Percentiles rank a stretch among this genome's conserved stretches.
phyloP scores from a whole-genome alignment of 139 green algal genomes.

The Raphidocelis subcapitata region DNA sequence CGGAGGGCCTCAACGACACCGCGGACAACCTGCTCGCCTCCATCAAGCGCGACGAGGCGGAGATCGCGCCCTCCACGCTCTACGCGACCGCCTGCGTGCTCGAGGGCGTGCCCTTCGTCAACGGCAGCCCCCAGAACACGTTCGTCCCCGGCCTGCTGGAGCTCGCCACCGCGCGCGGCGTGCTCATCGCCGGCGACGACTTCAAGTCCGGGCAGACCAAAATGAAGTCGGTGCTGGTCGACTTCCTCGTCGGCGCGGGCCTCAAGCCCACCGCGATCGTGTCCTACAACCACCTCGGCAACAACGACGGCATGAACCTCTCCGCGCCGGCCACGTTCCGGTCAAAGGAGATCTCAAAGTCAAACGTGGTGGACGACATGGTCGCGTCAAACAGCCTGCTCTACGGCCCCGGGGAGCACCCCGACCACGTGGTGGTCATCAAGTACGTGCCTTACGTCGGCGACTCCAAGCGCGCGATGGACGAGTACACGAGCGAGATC shows the following conservation, averaged over 20 bases:
- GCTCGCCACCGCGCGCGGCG: conserved; percentile 65
- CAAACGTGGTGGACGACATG: conserved; percentile 99
- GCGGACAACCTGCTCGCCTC: conserved; percentile 86
- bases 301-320: conserved; percentile 99
- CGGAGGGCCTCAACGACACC: conserved; percentile 96
- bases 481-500: conserved; percentile 96
- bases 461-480: conserved; percentile 98
- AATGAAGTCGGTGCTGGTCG: conserved; percentile 98
- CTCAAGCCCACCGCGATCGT: conserved; percentile 98
- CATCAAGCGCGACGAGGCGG: conserved; percentile 81
- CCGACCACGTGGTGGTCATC: conserved; percentile 99
- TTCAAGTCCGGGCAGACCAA: conserved; percentile 98
- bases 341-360: conserved; percentile 96
- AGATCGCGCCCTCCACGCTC: conserved; percentile 95
- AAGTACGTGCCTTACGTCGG: conserved; percentile 98
- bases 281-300: conserved; percentile 99
- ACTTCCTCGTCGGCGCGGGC: conserved; percentile 96
- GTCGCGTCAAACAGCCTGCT: conserved; percentile 92
- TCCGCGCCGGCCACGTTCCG: conserved; percentile 84
- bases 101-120: conserved; percentile 97
- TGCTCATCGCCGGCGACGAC: conserved; percentile 97
- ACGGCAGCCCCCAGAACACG: conserved; percentile 97
- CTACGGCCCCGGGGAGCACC: conserved; percentile 94
- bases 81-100: conserved; percentile 91
- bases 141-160: conserved; percentile 89